phyloP scores from a whole-genome alignment of 768 basidiomycete genomes.

The Gymnopilus dilepis region DNA sequence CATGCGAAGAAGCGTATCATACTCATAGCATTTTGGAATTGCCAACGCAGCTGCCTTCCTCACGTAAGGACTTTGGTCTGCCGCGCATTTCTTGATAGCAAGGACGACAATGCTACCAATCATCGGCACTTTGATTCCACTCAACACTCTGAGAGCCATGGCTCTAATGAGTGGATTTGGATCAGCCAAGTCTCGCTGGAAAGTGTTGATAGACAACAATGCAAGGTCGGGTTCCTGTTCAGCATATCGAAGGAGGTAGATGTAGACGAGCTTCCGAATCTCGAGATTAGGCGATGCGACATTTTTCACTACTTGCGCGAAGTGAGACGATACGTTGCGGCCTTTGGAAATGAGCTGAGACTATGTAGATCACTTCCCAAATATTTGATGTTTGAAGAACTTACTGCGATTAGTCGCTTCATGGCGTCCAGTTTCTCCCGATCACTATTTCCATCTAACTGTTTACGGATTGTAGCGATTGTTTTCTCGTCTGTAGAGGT shows the following conservation, averaged over 20 bases:
- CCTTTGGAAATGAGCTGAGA: slow-evolving; percentile 89
- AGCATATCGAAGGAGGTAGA: slow-evolving; percentile 94
- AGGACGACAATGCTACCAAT: slow-evolving; percentile 85
- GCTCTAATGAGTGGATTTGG: slow-evolving; percentile 93
- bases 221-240: slow-evolving; percentile 94
- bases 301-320: slow-evolving; percentile 96
- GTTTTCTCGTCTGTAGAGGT: slow-evolving; percentile 82
- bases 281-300: slow-evolving; percentile 93
- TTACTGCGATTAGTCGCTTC: slow-evolving; percentile 91
- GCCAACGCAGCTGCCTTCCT: slow-evolving; percentile 92
- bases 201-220: slow-evolving; percentile 95
- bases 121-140: slow-evolving; percentile 89
- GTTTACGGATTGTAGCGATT: slow-evolving; percentile 75
- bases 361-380: neutral
- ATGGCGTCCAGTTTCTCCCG: slow-evolving; percentile 93
- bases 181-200: slow-evolving; percentile 95
- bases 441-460: slow-evolving; percentile 89
- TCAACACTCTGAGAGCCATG: slow-evolving; percentile 93
- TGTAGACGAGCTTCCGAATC: slow-evolving; percentile 96
- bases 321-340: slow-evolving; percentile 90
- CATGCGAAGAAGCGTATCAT: neutral
- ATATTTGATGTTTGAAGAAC: slow-evolving; percentile 32
- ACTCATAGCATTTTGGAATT: slow-evolving; percentile 84
- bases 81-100: slow-evolving; percentile 90
- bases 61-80: slow-evolving; percentile 93